phyloP scores from a whole-genome alignment of 2,329 filamentous ascomycete species.

The Diaporthe velutina region DNA sequence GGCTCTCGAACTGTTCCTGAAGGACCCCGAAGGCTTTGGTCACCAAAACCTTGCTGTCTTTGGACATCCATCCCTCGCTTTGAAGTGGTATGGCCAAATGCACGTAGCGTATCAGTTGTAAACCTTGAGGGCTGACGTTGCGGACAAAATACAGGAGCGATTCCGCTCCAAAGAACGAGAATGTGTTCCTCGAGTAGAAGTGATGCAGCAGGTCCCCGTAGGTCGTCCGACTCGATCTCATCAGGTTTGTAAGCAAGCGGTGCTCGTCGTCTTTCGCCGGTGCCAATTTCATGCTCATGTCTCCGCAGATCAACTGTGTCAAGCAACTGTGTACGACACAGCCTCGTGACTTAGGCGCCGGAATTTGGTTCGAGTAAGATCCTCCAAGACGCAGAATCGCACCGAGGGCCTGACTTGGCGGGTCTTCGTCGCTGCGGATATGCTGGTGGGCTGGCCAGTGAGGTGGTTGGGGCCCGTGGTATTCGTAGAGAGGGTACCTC shows the following conservation, averaged over 20 bases:
- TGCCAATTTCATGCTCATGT: not conserved
- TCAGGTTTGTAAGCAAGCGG: not conserved
- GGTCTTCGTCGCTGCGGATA: not conserved
- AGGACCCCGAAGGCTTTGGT: not conserved
- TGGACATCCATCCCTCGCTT: not conserved
- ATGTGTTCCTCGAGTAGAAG: not conserved
- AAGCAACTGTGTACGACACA: not conserved
- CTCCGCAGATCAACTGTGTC: not conserved
- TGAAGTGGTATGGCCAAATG: not conserved
- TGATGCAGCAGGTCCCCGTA: not conserved
- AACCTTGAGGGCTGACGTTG: not conserved
- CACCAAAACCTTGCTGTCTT: not conserved
- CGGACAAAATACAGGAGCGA: not conserved
- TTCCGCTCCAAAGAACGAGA: slow-evolving; percentile 1
- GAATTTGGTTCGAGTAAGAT: not conserved
- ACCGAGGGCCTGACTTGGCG: not conserved
- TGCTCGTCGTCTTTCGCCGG: too few relatives aligned
- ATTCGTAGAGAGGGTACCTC: not conserved
- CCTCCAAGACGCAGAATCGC: not conserved
- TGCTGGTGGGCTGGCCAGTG: not conserved
- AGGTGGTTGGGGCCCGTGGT: not conserved
- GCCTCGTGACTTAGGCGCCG: not conserved
- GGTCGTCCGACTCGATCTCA: not conserved
- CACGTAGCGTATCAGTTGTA: not conserved
- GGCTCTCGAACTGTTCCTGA: not conserved